Conservation (phyloP, 176 grass and related monocot genomes). For the Puya raimondii region DNA sequence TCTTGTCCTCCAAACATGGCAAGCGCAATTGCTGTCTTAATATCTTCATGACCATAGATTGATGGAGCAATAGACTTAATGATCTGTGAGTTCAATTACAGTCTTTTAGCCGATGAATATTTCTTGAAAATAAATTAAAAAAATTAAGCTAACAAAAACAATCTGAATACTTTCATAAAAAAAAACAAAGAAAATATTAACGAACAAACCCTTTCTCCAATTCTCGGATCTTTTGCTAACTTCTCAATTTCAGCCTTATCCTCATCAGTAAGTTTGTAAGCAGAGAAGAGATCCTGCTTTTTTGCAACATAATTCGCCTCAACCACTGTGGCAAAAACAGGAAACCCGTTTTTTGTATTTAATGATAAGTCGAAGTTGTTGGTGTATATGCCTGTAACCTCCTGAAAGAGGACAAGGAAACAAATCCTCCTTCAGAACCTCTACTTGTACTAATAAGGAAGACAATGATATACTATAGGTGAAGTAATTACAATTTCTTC, state of each 20-base stretch:
- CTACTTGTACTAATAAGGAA: slow-evolving; percentile 4
- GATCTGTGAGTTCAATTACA: slow-evolving; percentile 36
- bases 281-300: slow-evolving; percentile 96
- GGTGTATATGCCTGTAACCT: slow-evolving; percentile 96
- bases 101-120: slow-evolving; percentile 2
- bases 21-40: slow-evolving; percentile 86
- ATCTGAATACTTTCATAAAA: background rate
- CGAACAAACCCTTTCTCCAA: slow-evolving; percentile 83
- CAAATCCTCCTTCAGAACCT: slow-evolving; percentile 4
- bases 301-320: slow-evolving; percentile 93
- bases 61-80: slow-evolving; percentile 98
- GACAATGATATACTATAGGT: background rate
- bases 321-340: slow-evolving; percentile 91
- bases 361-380: slow-evolving; percentile 98
- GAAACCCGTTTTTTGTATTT: slow-evolving; percentile 99
- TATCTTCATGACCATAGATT: slow-evolving; percentile 98
- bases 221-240: slow-evolving; percentile 85
- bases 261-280: slow-evolving; percentile 95
- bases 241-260: slow-evolving; percentile 98
- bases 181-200: slow-evolving; percentile 3
- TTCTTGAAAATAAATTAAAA: background rate
- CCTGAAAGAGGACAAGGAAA: slow-evolving; percentile 38
- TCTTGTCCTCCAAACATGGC: slow-evolving; percentile 99
- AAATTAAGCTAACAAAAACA: slow-evolving; percentile 12
- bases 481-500: slow-evolving; percentile 90